These are phyloP conservation scores for Rheum nobile DNA, from an alignment of 148 eudicot genomes.

Conservation along the genomic window DNA sequence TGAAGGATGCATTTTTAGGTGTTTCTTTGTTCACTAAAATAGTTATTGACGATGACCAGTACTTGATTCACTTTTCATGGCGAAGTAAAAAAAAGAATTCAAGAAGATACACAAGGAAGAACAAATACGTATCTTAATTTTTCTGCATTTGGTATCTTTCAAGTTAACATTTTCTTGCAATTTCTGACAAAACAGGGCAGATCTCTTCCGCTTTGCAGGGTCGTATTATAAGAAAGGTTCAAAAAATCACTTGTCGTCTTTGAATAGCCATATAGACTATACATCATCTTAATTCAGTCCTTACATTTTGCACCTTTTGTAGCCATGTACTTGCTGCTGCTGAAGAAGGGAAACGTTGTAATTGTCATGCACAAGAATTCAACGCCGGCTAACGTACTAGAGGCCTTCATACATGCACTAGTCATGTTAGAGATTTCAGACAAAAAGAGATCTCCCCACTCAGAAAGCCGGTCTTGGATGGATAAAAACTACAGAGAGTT, in stretches of 20 bases:
- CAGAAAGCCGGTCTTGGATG: slow-evolving; percentile 78
- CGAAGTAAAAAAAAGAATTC: not conserved
- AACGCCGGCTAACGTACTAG: slow-evolving; percentile 46
- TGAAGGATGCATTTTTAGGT: not conserved
- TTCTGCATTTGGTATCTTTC: not conserved
- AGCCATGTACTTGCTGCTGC: slow-evolving; percentile 68
- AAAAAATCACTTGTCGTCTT: not conserved
- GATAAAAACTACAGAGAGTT: slow-evolving; percentile 54
- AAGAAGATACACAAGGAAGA: not conserved
- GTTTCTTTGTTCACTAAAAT: not conserved
- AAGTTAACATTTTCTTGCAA: not conserved
- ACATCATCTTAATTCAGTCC: not conserved
- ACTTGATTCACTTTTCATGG: not conserved
- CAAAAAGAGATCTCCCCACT: slow-evolving; percentile 28
- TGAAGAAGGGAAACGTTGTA: slow-evolving; percentile 42
- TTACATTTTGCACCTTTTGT: slow-evolving; percentile 9
- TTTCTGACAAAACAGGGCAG: slow-evolving; percentile 35
- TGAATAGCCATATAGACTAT: not conserved
- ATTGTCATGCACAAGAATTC: slow-evolving; percentile 76
- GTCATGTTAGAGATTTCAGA: slow-evolving; percentile 53
- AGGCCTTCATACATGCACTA: slow-evolving; percentile 76
- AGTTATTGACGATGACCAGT: not conserved
- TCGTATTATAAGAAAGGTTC: slow-evolving; percentile 65
- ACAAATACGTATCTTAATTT: not conserved
- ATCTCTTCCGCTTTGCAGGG: slow-evolving; percentile 42